These are phyloP conservation scores for Populus hybrid DNA, from an alignment of 441 rosid species.

Conservation along the genomic window DNA sequence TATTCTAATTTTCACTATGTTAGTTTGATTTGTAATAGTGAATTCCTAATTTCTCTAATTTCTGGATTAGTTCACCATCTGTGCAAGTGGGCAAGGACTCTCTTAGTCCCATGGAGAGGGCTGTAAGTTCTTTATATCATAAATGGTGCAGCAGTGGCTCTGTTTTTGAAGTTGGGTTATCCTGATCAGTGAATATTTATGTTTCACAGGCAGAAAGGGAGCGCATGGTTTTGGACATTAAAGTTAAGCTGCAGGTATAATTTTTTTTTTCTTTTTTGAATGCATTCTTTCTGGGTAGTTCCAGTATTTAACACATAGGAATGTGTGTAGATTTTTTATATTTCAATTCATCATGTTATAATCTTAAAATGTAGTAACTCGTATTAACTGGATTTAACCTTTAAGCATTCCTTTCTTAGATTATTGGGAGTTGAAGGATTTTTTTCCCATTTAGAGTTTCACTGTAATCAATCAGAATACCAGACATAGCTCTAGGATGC, in stretches of 20 bases:
- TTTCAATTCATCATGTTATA: neutral
- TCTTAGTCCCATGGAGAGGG: conserved; percentile 94
- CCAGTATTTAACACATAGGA: neutral
- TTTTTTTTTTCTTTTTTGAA: no score
- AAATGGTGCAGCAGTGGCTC: conserved; percentile 21
- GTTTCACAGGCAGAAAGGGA: conserved; percentile 87
- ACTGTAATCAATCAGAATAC: neutral
- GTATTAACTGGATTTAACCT: neutral
- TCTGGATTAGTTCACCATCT: conserved; percentile 69
- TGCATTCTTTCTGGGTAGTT: neutral
- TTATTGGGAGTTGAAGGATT: neutral
- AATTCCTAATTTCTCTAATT: conserved; percentile 20
- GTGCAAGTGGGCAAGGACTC: conserved; percentile 54
- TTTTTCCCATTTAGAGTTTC: neutral
- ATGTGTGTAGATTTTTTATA: neutral
- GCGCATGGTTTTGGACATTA: conserved; percentile 97
- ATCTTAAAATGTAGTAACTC: neutral
- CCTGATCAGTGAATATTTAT: conserved; percentile 11
- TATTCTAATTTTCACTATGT: neutral
- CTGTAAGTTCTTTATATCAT: conserved; percentile 64
- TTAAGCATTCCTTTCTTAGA: neutral
- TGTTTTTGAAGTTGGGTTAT: conserved; percentile 17
- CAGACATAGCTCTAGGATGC: neutral
- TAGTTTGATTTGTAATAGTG: neutral
- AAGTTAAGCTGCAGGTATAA: conserved; percentile 94